Evolutionary conservation across 2,329 filamentous ascomycete genomes (phyloP).

Genomic region (Tolypocladium amazonense): DNA sequence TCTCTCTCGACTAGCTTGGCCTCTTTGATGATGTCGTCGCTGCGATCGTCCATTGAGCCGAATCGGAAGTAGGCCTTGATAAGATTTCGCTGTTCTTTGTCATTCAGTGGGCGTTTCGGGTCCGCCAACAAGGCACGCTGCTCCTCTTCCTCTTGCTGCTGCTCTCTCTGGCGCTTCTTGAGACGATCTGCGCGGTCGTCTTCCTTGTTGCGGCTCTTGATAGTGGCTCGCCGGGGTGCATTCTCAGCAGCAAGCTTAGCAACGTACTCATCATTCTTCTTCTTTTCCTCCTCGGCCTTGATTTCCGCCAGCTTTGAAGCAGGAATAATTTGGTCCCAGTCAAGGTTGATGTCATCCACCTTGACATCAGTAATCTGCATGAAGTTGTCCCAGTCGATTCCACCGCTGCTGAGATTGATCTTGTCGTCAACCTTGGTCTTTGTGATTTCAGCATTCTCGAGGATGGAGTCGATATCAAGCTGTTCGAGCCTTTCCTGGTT

Average conservation of each 20-base stretch:
- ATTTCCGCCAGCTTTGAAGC: slow-evolving; percentile 83
- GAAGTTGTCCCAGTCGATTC: slow-evolving; percentile 78
- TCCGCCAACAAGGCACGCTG: slow-evolving; percentile 66
- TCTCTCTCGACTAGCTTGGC: slow-evolving; percentile 79
- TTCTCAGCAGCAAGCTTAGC: slow-evolving; percentile 75
- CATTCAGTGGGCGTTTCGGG: slow-evolving; percentile 78
- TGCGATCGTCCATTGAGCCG: slow-evolving; percentile 79
- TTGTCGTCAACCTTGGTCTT: slow-evolving; percentile 93
- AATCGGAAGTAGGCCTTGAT: slow-evolving; percentile 86
- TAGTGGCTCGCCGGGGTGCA: slow-evolving; percentile 64
- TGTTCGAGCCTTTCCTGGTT: slow-evolving; percentile 96
- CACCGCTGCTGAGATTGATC: slow-evolving; percentile 84
- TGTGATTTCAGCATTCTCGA: slow-evolving; percentile 94
- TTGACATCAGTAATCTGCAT: slow-evolving; percentile 98
- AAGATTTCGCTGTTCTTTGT: slow-evolving; percentile 88
- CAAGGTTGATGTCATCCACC: slow-evolving; percentile 66
- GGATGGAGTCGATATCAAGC: slow-evolving; percentile 91
- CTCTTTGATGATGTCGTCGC: slow-evolving; percentile 78
- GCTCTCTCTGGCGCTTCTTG: slow-evolving; percentile 56
- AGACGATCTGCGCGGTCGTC: slow-evolving; percentile 55
- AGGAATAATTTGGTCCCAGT: slow-evolving; percentile 98
- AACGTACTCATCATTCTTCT: slow-evolving; percentile 73
- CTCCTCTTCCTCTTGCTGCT: slow-evolving; percentile 59
- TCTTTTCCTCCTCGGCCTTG: slow-evolving; percentile 79
- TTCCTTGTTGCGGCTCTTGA: slow-evolving; percentile 45